Evolutionary conservation across 768 basidiomycete species (phyloP).

Genomic region (Filobasidium floriforme): DNA sequence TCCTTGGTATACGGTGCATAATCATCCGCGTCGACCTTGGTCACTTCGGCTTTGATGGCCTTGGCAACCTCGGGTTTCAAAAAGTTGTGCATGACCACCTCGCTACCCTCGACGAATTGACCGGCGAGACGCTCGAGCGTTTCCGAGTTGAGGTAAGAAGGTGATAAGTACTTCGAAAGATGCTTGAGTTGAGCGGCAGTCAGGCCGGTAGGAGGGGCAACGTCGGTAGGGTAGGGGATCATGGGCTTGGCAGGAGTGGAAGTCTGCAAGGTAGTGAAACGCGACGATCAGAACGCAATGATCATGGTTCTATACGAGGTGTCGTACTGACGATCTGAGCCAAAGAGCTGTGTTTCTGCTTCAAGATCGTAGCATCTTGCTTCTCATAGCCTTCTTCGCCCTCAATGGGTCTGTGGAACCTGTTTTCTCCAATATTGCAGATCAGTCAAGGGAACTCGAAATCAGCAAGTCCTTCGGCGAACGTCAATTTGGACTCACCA

Average conservation of each 20-base stretch:
- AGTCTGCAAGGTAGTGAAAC: constrained; percentile 27
- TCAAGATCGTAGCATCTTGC: constrained; percentile 44
- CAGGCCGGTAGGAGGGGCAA: constrained; percentile 32
- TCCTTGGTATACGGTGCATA: constrained; percentile 48
- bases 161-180: constrained; percentile 77
- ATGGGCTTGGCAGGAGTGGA: constrained; percentile 45
- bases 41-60: constrained; percentile 59
- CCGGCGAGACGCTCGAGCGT: constrained; percentile 70
- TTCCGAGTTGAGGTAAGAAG: constrained; percentile 74
- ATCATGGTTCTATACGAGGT: not conserved
- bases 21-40: constrained; percentile 55
- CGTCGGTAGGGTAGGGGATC: constrained; percentile 44
- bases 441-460: constrained; percentile 5
- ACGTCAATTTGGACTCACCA: constrained; percentile 51
- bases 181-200: constrained; percentile 57
- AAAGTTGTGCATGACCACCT: constrained; percentile 81
- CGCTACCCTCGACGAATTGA: constrained; percentile 78
- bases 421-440: constrained; percentile 12
- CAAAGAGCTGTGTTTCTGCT: constrained; percentile 64
- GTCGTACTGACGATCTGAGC: constrained; percentile 74
- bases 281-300: not conserved
- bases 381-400: constrained; percentile 82
- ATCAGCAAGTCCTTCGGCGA: not conserved
- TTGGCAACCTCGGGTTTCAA: constrained; percentile 62
- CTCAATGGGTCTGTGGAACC: constrained; percentile 80